These are phyloP conservation scores for Jatropha curcas DNA, from an alignment of 345 rosid species.

Conservation along the genomic window DNA sequence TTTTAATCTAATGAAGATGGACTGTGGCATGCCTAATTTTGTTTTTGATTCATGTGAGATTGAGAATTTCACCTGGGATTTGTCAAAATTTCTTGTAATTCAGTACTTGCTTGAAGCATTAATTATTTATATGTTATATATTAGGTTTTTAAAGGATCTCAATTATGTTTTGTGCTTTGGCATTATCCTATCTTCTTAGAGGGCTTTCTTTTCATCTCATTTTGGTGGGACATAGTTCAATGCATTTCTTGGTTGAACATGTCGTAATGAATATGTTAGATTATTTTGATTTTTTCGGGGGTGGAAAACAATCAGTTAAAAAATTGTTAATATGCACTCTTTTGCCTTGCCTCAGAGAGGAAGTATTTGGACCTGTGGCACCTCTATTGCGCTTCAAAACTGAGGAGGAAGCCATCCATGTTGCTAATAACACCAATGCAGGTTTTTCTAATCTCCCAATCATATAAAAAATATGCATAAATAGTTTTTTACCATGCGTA, in stretches of 20 bases:
- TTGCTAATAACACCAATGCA: conserved; percentile 87
- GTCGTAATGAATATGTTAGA: too few relatives aligned
- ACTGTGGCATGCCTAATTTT: too few relatives aligned
- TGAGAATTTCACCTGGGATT: too few relatives aligned
- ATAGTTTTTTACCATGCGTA: too few relatives aligned
- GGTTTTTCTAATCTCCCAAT: conserved; percentile 39
- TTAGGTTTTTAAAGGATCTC: not conserved
- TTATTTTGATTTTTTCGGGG: not conserved
- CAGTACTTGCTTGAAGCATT: too few relatives aligned
- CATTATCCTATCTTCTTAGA: not conserved
- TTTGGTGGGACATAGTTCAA: not conserved
- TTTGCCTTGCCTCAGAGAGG: conserved; percentile 56
- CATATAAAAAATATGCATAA: too few relatives aligned
- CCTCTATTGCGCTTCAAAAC: conserved; percentile 78
- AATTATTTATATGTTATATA: not conserved
- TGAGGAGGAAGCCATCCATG: conserved; percentile 80
- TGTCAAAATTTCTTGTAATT: too few relatives aligned
- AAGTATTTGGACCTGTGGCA: conserved; percentile 97
- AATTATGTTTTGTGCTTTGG: not conserved
- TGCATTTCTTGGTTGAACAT: not conserved
- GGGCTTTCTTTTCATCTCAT: not conserved
- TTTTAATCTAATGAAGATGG: too few relatives aligned
- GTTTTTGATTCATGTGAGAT: too few relatives aligned
- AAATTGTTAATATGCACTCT: not conserved
- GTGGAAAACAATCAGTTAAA: not conserved